These are phyloP conservation scores for Agrocybe pediades DNA, from an alignment of 768 basidiomycete genomes.

Conservation along the genomic window DNA sequence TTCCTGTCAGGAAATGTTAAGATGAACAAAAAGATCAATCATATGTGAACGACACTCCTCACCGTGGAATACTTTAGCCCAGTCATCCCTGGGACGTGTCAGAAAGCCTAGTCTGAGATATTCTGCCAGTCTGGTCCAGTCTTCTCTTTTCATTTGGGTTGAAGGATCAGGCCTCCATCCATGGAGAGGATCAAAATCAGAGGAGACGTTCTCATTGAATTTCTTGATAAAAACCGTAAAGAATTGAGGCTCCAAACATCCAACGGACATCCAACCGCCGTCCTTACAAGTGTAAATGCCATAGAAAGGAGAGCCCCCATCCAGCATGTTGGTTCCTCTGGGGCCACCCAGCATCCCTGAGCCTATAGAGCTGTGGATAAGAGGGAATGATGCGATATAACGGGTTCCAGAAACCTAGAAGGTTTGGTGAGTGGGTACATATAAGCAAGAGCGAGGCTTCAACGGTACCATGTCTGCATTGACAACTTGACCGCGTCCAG, in stretches of 20 bases:
- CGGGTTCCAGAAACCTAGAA: conserved; percentile 77
- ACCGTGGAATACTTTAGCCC: conserved; percentile 72
- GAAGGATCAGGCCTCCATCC: conserved; percentile 58
- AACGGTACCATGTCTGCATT: conserved; percentile 69
- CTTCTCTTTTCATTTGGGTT: conserved; percentile 43
- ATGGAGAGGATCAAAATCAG: conserved; percentile 39
- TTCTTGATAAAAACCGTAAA: conserved; percentile 59
- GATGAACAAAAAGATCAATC: neutral
- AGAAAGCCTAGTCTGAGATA: conserved; percentile 70
- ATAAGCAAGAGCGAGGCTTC: neutral
- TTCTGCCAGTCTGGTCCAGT: conserved; percentile 58
- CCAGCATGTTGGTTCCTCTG: conserved; percentile 64
- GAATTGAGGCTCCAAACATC: conserved; percentile 75
- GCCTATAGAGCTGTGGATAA: conserved; percentile 46
- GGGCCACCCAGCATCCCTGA: conserved; percentile 39
- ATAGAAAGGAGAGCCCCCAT: conserved; percentile 82
- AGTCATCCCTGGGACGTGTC: conserved; percentile 62
- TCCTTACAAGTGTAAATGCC: conserved; percentile 72
- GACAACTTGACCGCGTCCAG: conserved; percentile 74
- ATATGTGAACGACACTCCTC: conserved; percentile 17
- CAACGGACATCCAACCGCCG: conserved; percentile 75
- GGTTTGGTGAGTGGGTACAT: neutral
- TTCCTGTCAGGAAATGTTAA: conserved; percentile 40
- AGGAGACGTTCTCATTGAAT: conserved; percentile 53
- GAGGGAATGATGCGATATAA: conserved; percentile 74